A percentile compares a stretch with the other conserved stretches of the same genome.
Conservation (phyloP, 2,329 filamentous ascomycete species). For the Periglandula ipomoeae region DNA sequence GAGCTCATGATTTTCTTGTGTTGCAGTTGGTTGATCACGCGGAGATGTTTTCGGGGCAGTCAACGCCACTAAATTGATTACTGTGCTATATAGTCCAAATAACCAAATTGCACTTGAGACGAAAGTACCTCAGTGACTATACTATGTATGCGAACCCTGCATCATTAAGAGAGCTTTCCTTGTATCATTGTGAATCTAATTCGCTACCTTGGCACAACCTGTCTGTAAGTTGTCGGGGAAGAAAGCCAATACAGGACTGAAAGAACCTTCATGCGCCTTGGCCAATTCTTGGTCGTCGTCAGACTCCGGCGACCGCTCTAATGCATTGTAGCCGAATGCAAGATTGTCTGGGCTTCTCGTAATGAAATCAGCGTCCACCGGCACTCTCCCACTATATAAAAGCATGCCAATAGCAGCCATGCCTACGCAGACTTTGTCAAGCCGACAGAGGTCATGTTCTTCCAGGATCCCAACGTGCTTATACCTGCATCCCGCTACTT, state of each 20-base stretch:
- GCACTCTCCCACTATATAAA: neutral
- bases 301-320: neutral
- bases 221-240: slow-evolving; percentile 14
- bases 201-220: neutral
- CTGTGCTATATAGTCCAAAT: neutral
- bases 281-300: neutral
- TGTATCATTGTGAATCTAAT: neutral
- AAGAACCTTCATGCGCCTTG: slow-evolving; percentile 8
- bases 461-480: neutral
- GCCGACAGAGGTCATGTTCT: slow-evolving; percentile 4
- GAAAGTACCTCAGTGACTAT: neutral
- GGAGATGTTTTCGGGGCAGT: neutral
- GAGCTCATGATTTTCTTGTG: neutral
- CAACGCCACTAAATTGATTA: slow-evolving; percentile 2
- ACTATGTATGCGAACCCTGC: neutral
- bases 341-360: neutral
- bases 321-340: neutral
- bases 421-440: neutral
- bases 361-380: neutral
- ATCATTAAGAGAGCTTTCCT: neutral
- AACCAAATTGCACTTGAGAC: neutral
- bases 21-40: neutral
- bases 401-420: neutral
- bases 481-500: neutral
- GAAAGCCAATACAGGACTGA: slow-evolving; percentile 25